A percentile compares a stretch with the other conserved stretches of the same genome.
phyloP scores from a whole-genome alignment of 225 moss, liverwort and hornwort genomes.

The Polytrichum formosum region DNA sequence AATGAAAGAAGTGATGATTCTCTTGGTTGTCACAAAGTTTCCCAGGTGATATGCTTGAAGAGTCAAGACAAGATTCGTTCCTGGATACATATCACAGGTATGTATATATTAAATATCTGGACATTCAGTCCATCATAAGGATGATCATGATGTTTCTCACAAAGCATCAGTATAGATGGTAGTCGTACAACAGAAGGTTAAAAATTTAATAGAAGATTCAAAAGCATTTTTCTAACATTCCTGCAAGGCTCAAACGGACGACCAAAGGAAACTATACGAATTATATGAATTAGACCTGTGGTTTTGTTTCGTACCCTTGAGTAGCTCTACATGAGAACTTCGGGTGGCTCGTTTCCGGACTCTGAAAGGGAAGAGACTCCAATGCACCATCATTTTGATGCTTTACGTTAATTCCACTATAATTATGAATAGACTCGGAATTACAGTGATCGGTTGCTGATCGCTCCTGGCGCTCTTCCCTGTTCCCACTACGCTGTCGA shows the following conservation, averaged over 20 bases:
- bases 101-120: no score
- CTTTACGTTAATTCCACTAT: not conserved
- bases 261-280: no score
- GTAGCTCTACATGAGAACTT: not conserved
- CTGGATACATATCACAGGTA: not conserved
- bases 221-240: no score
- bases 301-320: constrained; percentile 1
- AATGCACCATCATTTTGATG: not conserved
- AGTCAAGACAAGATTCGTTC: constrained; percentile 1
- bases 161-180: no score
- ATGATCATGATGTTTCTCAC: no score
- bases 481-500: not conserved
- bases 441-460: not conserved
- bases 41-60: not conserved
- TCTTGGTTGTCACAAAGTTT: not conserved
- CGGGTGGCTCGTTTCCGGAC: not conserved
- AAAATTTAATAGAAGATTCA: no score
- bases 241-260: no score
- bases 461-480: not conserved
- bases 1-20: not conserved
- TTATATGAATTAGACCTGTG: not conserved
- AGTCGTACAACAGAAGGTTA: no score
- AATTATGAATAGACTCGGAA: not conserved
- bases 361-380: not conserved
- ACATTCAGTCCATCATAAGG: no score